These are phyloP conservation scores for Graphilbum fragrans DNA, from an alignment of 2,329 filamentous ascomycete species.

Conservation along the genomic window DNA sequence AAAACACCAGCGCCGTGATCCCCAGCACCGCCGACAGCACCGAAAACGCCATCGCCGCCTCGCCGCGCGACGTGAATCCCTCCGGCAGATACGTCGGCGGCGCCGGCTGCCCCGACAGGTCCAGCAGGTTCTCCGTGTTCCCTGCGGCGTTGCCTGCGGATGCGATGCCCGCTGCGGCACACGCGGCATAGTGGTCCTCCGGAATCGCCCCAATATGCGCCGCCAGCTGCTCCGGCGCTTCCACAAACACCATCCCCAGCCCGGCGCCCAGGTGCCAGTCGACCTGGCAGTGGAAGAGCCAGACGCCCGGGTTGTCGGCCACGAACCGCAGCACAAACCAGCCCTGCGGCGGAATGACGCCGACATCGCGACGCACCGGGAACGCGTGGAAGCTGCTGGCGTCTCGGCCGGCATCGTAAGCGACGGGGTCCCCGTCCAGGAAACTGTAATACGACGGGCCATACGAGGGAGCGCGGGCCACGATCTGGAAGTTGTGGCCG, in stretches of 20 bases:
- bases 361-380: conserved; percentile 58
- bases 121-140: conserved; percentile 8
- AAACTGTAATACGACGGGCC: conserved; percentile 43
- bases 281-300: conserved; percentile 38
- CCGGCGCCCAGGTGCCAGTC: conserved; percentile 40
- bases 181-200: conserved; percentile 41
- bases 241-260: conserved; percentile 26
- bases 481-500: conserved; percentile 54
- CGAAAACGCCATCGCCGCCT: conserved; percentile 64
- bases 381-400: conserved; percentile 30
- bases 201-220: conserved; percentile 33
- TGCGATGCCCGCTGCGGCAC: conserved; percentile 20
- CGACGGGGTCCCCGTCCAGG: conserved; percentile 24
- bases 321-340: conserved; percentile 29
- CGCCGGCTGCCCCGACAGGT: conserved; percentile 11
- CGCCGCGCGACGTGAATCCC: conserved; percentile 50
- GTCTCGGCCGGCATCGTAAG: conserved; percentile 7
- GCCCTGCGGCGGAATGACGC: conserved; percentile 51
- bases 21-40: conserved; percentile 55
- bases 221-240: conserved; percentile 39
- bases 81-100: not conserved
- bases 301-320: conserved; percentile 30
- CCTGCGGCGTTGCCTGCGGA: conserved; percentile 13
- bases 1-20: conserved; percentile 54
- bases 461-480: conserved; percentile 47